Evolutionary conservation across 768 basidiomycete species (phyloP).

Genomic region (Boletus edulis): DNA sequence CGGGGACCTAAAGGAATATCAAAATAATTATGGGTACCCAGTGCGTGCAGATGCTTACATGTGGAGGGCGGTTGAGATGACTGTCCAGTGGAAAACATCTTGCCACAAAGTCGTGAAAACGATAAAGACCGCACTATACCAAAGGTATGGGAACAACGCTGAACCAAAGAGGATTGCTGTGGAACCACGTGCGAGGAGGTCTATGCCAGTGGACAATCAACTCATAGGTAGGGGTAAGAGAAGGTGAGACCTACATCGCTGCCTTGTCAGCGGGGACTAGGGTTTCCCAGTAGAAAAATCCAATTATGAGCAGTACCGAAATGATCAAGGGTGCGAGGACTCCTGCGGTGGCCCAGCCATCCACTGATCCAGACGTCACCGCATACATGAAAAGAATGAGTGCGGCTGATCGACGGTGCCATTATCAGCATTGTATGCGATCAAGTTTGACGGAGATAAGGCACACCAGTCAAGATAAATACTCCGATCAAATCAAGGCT

Average conservation of each 20-base stretch:
- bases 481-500: constrained; percentile 40
- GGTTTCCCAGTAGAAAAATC: constrained; percentile 54
- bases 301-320: constrained; percentile 37
- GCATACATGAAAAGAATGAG: constrained; percentile 42
- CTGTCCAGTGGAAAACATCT: constrained; percentile 39
- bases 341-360: constrained; percentile 46
- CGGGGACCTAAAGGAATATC: constrained; percentile 33
- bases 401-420: constrained; percentile 21
- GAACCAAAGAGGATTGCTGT: constrained; percentile 37
- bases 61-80: constrained; percentile 38
- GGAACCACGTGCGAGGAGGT: constrained; percentile 43
- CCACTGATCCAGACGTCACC: constrained; percentile 45
- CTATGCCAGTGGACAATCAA: constrained; percentile 14
- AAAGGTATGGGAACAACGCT: constrained; percentile 40
- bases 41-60: constrained; percentile 28
- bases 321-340: constrained; percentile 48
- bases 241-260: constrained; percentile 34
- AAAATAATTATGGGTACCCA: neutral
- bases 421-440: neutral
- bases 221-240: neutral
- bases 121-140: constrained; percentile 37
- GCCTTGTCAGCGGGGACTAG: constrained; percentile 39
- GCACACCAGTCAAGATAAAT: constrained; percentile 35
- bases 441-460: neutral
- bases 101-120: constrained; percentile 41